Conservation (phyloP, 768 basidiomycete genomes). For the Galerina marginata region DNA sequence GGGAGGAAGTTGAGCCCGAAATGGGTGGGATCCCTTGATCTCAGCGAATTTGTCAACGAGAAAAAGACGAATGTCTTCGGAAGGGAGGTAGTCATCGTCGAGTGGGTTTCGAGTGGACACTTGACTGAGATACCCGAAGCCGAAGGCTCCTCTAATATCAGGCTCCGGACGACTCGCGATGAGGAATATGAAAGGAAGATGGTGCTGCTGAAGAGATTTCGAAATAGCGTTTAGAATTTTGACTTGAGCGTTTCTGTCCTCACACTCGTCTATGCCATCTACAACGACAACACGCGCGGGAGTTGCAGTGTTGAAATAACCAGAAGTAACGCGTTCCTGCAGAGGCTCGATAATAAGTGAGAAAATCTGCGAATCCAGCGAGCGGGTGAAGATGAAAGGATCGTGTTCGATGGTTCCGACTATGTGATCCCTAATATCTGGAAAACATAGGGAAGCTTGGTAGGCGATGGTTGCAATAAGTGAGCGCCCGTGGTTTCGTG, state of each 20-base stretch:
- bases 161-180: constrained; percentile 6
- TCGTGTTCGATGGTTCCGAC: not conserved
- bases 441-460: not conserved
- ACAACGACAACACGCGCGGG: not conserved
- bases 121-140: not conserved
- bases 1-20: not conserved
- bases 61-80: constrained; percentile 2
- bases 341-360: not conserved
- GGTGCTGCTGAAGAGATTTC: not conserved
- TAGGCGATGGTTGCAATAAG: not conserved
- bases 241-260: not conserved
- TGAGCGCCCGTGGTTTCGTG: not conserved
- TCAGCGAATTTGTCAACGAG: not conserved
- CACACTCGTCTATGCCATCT: constrained; percentile 4
- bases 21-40: not conserved
- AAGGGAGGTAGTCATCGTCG: constrained; percentile 1
- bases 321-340: not conserved
- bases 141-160: not conserved
- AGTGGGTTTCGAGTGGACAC: not conserved
- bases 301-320: not conserved
- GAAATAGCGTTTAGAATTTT: not conserved
- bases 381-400: not conserved
- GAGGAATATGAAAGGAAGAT: not conserved
- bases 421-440: too few relatives aligned
- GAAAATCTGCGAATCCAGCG: not conserved